Evolutionary conservation across 805 yeast genomes (phyloP), one percentile per base, ranked within the genome.

Genomic region (Yamadazyma phyllophila): DNA sequence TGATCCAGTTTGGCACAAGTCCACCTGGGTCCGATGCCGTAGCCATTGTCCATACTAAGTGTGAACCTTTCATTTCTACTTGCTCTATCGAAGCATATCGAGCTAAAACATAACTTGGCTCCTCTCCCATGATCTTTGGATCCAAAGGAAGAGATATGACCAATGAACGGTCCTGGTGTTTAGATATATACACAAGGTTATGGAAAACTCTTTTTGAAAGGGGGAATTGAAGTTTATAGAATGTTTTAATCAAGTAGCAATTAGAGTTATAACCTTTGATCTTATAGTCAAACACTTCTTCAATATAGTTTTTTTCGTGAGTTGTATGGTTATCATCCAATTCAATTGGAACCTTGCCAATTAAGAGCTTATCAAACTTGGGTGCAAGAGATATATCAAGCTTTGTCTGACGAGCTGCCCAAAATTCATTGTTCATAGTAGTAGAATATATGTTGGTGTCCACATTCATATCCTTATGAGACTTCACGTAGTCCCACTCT

Each of bases 21-120:
- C 76, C 76, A 26, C 67, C 67, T 2, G 76, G 70, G 12, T 56
- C 58, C 4, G 75, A 69, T 36, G 65, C 58, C 1, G 74, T 69
- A 36, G 67, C 60, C 75, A 71, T 69, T 14, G 51, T 47, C 76
- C 76, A 71, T 20, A 53, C 46, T 26, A 69, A 52, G 9, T 52
- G 55, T 10, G 56, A 57, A 2, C 43, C 40, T 7, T 60, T 54
- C 36, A 44, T 60, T 7, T 54, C 45, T 3, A 70, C 48, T 36
- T 55, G 52, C 46, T 71, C 76, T 16, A 71, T 57, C 5, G 75
- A 67, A 11, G 72, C 53, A 52, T 70, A 71, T 27, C 51, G 57
- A 0, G 65, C 76, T 17, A 54, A 45, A 1, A 67, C 68, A 36
- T 49, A 50, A n/a, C 46, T 48, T 12, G 49, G 46, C 10, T 53